phyloP scores from a whole-genome alignment of 768 basidiomycete species.

The Termitomyces sp. region DNA sequence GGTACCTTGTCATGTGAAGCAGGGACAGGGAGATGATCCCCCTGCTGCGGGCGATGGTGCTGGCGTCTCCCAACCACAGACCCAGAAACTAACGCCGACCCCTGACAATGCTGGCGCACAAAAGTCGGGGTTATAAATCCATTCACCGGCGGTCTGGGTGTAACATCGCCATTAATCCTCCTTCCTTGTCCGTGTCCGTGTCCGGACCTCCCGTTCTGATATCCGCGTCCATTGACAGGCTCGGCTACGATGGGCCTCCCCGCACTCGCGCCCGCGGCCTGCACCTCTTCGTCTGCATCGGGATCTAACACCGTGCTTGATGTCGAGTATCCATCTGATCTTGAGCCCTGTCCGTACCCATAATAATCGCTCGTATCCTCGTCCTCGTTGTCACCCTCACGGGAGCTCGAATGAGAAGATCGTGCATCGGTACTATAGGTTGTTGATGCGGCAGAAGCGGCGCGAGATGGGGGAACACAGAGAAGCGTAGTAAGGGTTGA shows the following conservation, averaged over 20 bases:
- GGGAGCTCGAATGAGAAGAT: constrained; percentile 36
- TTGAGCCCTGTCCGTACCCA: constrained; percentile 18
- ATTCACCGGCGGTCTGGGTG: constrained; percentile 47
- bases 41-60: not conserved
- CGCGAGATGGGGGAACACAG: constrained; percentile 44
- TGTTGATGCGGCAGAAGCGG: constrained; percentile 35
- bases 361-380: constrained; percentile 23
- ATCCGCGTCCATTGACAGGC: constrained; percentile 6
- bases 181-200: constrained; percentile 17
- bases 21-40: not conserved
- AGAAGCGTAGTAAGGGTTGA: constrained; percentile 65
- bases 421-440: constrained; percentile 24
- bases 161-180: constrained; percentile 50
- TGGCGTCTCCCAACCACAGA: not conserved
- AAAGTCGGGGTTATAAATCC: constrained; percentile 15
- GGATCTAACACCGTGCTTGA: constrained; percentile 37
- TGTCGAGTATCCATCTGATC: constrained; percentile 36
- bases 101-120: constrained; percentile 3
- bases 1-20: not conserved
- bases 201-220: not conserved
- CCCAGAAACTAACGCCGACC: not conserved
- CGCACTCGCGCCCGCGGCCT: constrained; percentile 24
- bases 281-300: constrained; percentile 25
- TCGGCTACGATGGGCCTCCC: constrained; percentile 28
- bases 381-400: constrained; percentile 59